These are phyloP conservation scores for Casuarina glauca DNA, from an alignment of 306 rosid species.

Conservation along the genomic window DNA sequence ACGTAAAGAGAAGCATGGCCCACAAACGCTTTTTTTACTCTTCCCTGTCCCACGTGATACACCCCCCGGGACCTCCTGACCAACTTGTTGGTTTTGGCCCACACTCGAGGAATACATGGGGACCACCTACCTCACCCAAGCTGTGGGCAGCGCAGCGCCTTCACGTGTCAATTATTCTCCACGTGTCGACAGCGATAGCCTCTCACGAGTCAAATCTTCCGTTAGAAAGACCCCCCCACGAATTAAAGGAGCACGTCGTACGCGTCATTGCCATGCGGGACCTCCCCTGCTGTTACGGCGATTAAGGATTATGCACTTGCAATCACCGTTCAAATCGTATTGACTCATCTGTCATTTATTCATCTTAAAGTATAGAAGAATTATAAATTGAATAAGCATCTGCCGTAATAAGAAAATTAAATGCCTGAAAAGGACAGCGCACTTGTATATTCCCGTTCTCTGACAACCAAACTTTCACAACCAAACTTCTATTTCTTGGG, in stretches of 20 bases:
- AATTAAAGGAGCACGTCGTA: not conserved
- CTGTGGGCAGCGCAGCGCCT: conserved; percentile 21
- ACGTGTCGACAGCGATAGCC: conserved; percentile 38
- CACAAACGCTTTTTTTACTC: not conserved
- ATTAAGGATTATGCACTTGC: too few species aligned
- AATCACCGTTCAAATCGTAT: too few species aligned
- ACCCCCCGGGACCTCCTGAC: conserved; percentile 8
- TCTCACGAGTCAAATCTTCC: conserved; percentile 13
- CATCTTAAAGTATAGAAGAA: too few species aligned
- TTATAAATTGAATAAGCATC: too few species aligned
- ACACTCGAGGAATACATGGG: conserved; percentile 15
- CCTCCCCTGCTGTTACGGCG: not conserved
- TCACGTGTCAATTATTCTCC: conserved; percentile 37
- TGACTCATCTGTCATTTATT: too few species aligned
- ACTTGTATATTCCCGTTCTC: too few species aligned
- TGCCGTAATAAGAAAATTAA: too few species aligned
- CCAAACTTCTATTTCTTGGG: too few species aligned
- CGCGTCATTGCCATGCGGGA: conserved; percentile 5
- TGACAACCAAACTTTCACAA: too few species aligned
- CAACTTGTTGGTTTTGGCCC: conserved; percentile 36
- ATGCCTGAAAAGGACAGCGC: too few species aligned
- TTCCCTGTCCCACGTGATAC: conserved; percentile 34
- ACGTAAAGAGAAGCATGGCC: not conserved
- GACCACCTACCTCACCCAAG: conserved; percentile 20
- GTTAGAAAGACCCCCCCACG: conserved; percentile 2